Base-by-base conservation (phyloP, 202 grass and related monocot genomes). In the Schoenoplectus triqueter region DNA sequence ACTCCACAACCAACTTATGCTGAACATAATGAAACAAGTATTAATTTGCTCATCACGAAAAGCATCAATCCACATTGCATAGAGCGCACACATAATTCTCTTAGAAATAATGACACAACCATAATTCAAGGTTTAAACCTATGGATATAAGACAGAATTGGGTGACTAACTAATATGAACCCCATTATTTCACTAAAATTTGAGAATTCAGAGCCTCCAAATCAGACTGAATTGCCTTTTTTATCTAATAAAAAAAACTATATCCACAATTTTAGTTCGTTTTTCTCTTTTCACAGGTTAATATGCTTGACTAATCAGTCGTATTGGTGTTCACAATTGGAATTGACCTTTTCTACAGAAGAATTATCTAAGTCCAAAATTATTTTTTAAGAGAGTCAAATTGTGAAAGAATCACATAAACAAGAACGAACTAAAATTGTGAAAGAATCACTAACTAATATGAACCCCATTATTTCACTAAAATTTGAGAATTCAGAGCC, bases 61-160 rank as follows among this genome's bases (percentile, higher is more conserved):
- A 31, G 65, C 22, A 82, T 83, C 64, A 69, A 69, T 70, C 80
- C 59, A 55, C 81, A 56, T 57, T 69, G 65, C 48, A 15, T 68
- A 56, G 8, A 70, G 51, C 69, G 6, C 19, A 70, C 8, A 69
- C 63, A 40, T 10, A 54, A 42, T 80, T 2, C 45, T 76, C 31
- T 20, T 42, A 17, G 50, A 21, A 55, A 21, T 42, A 50, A 47
- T 66, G 11, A 66, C 3, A 82, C 66, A 64, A 67, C 31, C 41
- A 63, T 82, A 54, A 50, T 82, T 50, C 17, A 82, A 75, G 49
- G 50, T 4, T 31, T 31, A 75, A 55, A 10, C 49, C 49, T 39
- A 22, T 20, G 0, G 10, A 44, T 68, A 68, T 39, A 15, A 42
- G 10, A 14, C 42, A 57, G 5, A 41, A n/a, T 77, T 77, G 20